Percentiles rank a stretch among this genome's conserved stretches.
Evolutionary conservation across 371 early-diverging fungal species (phyloP).

Genomic region (Dentiscutata heterogama): DNA sequence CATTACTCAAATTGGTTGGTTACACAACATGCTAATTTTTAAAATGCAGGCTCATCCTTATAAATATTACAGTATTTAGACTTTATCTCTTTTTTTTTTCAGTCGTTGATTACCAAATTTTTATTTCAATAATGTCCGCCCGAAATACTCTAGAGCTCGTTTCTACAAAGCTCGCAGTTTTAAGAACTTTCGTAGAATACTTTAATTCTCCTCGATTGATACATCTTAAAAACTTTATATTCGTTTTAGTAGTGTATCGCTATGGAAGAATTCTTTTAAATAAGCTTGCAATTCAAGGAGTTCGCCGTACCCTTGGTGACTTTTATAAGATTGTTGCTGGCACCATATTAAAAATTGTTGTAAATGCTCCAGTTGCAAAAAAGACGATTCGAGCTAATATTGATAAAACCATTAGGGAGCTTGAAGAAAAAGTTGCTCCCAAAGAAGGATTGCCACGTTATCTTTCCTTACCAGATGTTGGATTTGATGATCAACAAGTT

Average conservation of each 20-base stretch:
- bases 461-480: slow-evolving; percentile 68
- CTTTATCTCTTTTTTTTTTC: no score
- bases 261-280: slow-evolving; percentile 64
- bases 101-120: no score
- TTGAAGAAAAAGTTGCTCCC: slow-evolving; percentile 78
- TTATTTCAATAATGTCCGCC: neutral
- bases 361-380: slow-evolving; percentile 64
- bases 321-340: slow-evolving; percentile 57
- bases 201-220: slow-evolving; percentile 58
- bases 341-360: slow-evolving; percentile 50
- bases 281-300: slow-evolving; percentile 66
- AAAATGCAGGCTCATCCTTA: no score
- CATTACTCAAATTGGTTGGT: no score
- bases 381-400: slow-evolving; percentile 70
- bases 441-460: slow-evolving; percentile 74
- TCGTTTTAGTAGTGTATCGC: slow-evolving; percentile 65
- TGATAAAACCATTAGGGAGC: slow-evolving; percentile 73
- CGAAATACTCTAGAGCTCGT: neutral
- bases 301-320: slow-evolving; percentile 62
- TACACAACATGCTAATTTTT: no score
- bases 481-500: slow-evolving; percentile 71
- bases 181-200: slow-evolving; percentile 46
- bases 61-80: no score
- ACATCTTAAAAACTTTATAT: slow-evolving; percentile 67
- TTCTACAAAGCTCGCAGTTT: neutral